Percentiles rank a stretch among this genome's conserved stretches.
Evolutionary conservation across 1,284 basidiomycete species (phyloP).

Genomic region (Tylopilus sp.): DNA sequence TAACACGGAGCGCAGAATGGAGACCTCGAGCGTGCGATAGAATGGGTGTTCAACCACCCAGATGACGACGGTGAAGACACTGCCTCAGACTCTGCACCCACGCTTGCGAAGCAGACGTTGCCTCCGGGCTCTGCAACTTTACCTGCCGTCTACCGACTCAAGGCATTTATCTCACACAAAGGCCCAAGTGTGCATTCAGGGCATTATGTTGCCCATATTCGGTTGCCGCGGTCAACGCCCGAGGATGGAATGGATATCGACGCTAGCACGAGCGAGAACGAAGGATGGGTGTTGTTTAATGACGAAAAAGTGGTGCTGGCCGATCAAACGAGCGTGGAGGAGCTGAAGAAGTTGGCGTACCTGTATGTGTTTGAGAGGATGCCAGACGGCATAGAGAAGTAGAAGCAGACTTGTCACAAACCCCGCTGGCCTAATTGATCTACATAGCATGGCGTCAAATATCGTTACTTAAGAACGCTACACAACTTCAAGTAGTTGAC

Average conservation of each 20-base stretch:
- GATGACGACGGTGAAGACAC: conserved; percentile 84
- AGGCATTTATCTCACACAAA: conserved; percentile 97
- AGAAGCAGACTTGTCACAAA: neutral
- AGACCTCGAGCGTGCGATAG: conserved; percentile 88
- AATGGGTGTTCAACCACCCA: conserved; percentile 98
- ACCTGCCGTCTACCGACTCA: conserved; percentile 85
- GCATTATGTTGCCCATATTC: conserved; percentile 92
- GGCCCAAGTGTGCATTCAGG: conserved; percentile 95
- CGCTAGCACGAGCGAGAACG: conserved; percentile 41
- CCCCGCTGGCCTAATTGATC: too few species aligned
- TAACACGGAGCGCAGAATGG: conserved; percentile 60
- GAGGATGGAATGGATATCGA: conserved; percentile 34
- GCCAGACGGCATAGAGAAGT: neutral
- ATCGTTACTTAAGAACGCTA: too few species aligned
- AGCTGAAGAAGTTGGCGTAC: conserved; percentile 86
- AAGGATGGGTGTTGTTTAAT: conserved; percentile 90
- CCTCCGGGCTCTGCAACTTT: conserved; percentile 46
- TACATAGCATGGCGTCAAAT: too few species aligned
- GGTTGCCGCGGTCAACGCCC: conserved; percentile 25
- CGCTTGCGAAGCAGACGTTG: neutral
- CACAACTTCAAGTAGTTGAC: too few species aligned
- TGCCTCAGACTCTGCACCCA: conserved; percentile 19
- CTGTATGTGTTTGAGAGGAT: conserved; percentile 87
- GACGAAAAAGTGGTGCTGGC: conserved; percentile 96
- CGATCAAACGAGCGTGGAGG: conserved; percentile 77